Conservation (phyloP, 1,139 yeast genomes). For the Yamadazyma taylorii region DNA sequence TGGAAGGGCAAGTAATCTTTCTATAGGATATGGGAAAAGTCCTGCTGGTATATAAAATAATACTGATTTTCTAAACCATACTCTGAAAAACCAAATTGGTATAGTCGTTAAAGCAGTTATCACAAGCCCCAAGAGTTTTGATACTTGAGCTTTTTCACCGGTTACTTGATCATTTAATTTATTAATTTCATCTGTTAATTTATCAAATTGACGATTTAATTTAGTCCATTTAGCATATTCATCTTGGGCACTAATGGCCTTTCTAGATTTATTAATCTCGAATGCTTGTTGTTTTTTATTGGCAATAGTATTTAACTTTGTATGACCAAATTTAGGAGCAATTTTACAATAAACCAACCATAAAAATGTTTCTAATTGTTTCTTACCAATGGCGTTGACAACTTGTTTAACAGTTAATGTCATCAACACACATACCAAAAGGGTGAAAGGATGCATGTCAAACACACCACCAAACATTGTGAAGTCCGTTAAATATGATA, state of each 20-base stretch:
- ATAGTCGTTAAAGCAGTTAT: conserved; percentile 34
- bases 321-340: conserved; percentile 33
- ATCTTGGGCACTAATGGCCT: conserved; percentile 80
- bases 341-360: conserved; percentile 44
- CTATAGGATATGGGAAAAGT: conserved; percentile 55
- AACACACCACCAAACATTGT: conserved; percentile 1
- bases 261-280: conserved; percentile 51
- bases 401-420: conserved; percentile 34
- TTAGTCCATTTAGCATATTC: conserved; percentile 97
- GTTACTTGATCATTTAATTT: conserved; percentile 37
- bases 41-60: conserved; percentile 63
- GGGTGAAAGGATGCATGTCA: conserved; percentile 33
- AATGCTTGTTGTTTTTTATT: conserved; percentile 46
- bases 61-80: conserved; percentile 57
- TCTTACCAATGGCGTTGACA: conserved; percentile 36
- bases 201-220: conserved; percentile 70
- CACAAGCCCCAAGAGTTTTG: conserved; percentile 25
- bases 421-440: conserved; percentile 27
- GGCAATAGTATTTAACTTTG: conserved; percentile 34
- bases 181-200: conserved; percentile 54
- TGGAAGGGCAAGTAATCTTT: conserved; percentile 61
- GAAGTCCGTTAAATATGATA: background rate
- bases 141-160: conserved; percentile 37
- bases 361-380: conserved; percentile 28
- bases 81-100: conserved; percentile 52